These are phyloP conservation scores for Kalanchoe fedtschenkoi DNA, from an alignment of 164 flowering plant species.

Conservation along the genomic window DNA sequence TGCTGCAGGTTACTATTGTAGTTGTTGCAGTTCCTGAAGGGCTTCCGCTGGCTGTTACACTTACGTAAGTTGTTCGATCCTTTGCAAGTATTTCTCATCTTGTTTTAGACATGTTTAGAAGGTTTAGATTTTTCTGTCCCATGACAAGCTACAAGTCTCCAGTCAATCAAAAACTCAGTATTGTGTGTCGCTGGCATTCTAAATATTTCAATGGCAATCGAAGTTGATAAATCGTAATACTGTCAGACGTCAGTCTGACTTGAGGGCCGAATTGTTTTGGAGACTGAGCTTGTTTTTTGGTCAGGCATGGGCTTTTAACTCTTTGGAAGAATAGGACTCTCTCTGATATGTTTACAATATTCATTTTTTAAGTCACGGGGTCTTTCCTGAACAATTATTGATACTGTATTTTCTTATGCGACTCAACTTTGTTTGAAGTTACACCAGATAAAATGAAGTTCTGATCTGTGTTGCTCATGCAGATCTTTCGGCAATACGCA, in stretches of 20 bases:
- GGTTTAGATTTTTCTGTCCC: not conserved
- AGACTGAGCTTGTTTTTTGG: too few species aligned
- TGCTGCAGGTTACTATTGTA: constrained; percentile 78
- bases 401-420: too few species aligned
- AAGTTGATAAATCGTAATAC: not conserved
- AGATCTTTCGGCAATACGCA: not conserved
- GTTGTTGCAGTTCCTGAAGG: constrained; percentile 99
- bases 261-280: not conserved
- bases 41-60: constrained; percentile 95
- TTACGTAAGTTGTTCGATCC: constrained; percentile 97
- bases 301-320: too few species aligned
- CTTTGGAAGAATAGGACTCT: too few species aligned
- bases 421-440: too few species aligned
- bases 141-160: not conserved
- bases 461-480: not conserved
- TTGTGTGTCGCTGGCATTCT: not conserved
- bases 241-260: not conserved
- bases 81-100: not conserved
- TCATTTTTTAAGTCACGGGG: too few species aligned
- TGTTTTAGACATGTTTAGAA: not conserved
- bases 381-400: too few species aligned
- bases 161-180: not conserved
- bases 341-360: too few species aligned
- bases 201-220: not conserved
- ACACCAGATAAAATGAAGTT: not conserved